Base-by-base conservation (phyloP, 164 flowering plant genomes). In the Macadamia tetraphylla region DNA sequence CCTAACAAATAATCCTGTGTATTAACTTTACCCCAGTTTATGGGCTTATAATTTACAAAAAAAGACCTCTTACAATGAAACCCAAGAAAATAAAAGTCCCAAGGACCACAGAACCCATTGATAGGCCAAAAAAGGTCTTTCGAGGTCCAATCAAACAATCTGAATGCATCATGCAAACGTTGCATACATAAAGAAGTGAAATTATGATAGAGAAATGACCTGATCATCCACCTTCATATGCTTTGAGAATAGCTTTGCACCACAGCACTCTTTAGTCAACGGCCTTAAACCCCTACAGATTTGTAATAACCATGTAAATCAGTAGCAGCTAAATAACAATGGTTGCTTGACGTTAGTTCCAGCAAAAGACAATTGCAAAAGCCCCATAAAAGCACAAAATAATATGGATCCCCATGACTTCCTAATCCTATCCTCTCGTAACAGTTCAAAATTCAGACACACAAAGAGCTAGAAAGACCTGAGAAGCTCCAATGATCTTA, bases 201-300 rank as follows among this genome's bases (percentile, higher is more conserved):
- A 18, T 59, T 12, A 17, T 56, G 46, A 49, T 7, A 65, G 9
- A 70, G 44, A 40, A 29, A 49, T 6, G 63, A 94, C 98, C 97
- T 94, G 98, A 35, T 94, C 96, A 68, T 86, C 89, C 29, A 94
- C 81, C 81, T 94, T 94, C 86, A 94, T 83, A 78, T 94, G 98
- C 81, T 91, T 94, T 43, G 98, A 81, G 68, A 94, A 94, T n/a
- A 94, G 81, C 84, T 94, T 94, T 51, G 80, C 96, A 29, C 94
- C 86, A 71, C 67, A 88, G 69, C 98, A 94, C 70, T 91, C 92
- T 70, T 68, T 81, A 13, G 94, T 94, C 74, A 91, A 73, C 4
- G 86, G 74, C 58, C 85, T 81, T 71, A 94, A 67, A 62, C 86
- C 90, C 86, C 98, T 91, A 64, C 29, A 1, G 35, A n/a, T 58